Evolutionary conservation across 1,284 basidiomycete species (phyloP).

Genomic region (Trametes versicolor): DNA sequence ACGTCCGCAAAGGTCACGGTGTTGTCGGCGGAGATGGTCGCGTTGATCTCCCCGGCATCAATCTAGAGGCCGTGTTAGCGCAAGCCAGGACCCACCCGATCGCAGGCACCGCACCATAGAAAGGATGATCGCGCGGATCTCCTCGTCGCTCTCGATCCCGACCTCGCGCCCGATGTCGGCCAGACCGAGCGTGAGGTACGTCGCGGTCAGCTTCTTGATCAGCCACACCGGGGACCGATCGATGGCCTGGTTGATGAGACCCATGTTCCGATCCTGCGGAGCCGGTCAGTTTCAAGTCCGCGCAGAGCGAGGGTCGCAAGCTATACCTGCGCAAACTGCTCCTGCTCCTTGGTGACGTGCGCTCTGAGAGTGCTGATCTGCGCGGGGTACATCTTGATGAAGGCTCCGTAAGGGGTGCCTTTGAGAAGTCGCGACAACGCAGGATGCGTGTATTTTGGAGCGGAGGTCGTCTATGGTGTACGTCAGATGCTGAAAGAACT

Average conservation of each 20-base stretch:
- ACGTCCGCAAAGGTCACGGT: slow-evolving; percentile 79
- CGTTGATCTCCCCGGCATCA: slow-evolving; percentile 72
- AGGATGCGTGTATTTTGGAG: slow-evolving; percentile 76
- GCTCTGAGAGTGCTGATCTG: slow-evolving; percentile 53
- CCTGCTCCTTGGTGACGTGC: slow-evolving; percentile 62
- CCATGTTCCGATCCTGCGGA: slow-evolving; percentile 73
- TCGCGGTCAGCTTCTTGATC: slow-evolving; percentile 79
- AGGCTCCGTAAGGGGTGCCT: slow-evolving; percentile 65
- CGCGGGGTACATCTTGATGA: slow-evolving; percentile 71
- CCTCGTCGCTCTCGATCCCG: slow-evolving; percentile 62
- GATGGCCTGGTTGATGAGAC: slow-evolving; percentile 72
- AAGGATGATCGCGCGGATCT: slow-evolving; percentile 66
- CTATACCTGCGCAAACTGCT: slow-evolving; percentile 58
- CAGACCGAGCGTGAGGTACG: slow-evolving; percentile 80
- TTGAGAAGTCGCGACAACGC: slow-evolving; percentile 68
- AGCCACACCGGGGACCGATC: slow-evolving; percentile 76
- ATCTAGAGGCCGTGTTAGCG: slow-evolving; percentile 55
- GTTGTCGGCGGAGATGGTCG: slow-evolving; percentile 67
- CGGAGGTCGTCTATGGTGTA: slow-evolving; percentile 54
- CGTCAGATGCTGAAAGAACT: not conserved
- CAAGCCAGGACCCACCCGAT: not conserved
- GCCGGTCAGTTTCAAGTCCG: not conserved
- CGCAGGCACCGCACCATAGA: slow-evolving; percentile 68
- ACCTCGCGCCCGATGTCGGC: slow-evolving; percentile 72
- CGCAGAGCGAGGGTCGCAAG: not conserved